Base-by-base conservation (phyloP, 805 yeast species). In the Cyberlindnera mississippiensis region DNA sequence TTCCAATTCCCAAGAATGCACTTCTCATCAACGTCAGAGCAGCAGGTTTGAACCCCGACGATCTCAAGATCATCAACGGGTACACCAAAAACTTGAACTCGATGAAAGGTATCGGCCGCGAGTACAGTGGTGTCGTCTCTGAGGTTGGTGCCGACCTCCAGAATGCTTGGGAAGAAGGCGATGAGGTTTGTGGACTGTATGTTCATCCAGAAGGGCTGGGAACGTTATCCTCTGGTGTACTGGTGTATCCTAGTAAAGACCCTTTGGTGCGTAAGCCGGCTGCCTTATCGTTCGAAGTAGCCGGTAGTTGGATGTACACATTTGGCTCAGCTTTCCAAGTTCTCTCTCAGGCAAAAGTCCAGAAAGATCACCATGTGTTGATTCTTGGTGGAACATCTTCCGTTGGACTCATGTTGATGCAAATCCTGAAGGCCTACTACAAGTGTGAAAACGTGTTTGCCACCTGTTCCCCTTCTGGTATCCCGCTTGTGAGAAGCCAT, bases 311-410 rank as follows among this genome's bases (percentile, higher is more conserved):
- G 59, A 76, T 85, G 11, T 68, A 76, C 49, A 77, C 80, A 17
- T 73, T 76, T 48, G 80, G 81, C 14, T 72, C 93, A 3, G 90
- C 95, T 0, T 71, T 60, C 48, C 68, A 66, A 37, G 55, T 75
- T 41, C 60, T 78, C 26, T 59, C 62, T 48, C 47, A 54, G 46
- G 45, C 54, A 37, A 32, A 42, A 52, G 53, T 73, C 5, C 68
- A 67, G 29, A 61, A 64, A 4, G 66, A 67, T 9, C 62, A 77
- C 2, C 73, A 72, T 42, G 74, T 86, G 3, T 66, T 85, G 35
- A 67, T 88, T 32, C 69, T 85, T 46, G 96, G 96, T 40, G 95
- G 85, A 14, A 80, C 86, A 2, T 76, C 95, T 2, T 68, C 80
- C n/a, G 85, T 84, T 9, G 95, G 93, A 2, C 60, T 76, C 45